Evolutionary conservation across 495 filamentous ascomycete genomes (phyloP), one percentile per base, ranked within the genome.

Genomic region (Annulohypoxylon bovei): DNA sequence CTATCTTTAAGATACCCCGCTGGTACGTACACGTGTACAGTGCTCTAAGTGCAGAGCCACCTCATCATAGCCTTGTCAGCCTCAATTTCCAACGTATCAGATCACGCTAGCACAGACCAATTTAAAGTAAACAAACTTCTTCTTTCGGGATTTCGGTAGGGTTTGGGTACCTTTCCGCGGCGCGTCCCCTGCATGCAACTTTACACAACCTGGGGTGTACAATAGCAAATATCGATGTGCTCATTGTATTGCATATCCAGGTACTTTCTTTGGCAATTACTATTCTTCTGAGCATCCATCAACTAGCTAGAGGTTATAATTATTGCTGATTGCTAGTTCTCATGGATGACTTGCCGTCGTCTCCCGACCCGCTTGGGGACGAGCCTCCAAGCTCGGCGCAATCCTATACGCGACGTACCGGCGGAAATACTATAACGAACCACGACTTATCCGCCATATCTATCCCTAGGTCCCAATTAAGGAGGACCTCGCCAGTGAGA

Each of bases 361-460:
- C 83, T 55, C 82, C 83, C 27, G 83, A 85, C 67, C 83, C 83
- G 57, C 75, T 85, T 20, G 80, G 78, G 62, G 81, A 84, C 66
- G 73, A 72, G 0, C 67, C 62, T 50, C 67, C 67, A 23, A 76
- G 71, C 65, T 76, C 77, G 25, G 75, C 70, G 35, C 75, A 66
- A 50, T 69, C 76, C 16, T 55, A 57, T 50, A 52, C 73, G 63
- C 74, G 64, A 56, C 78, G 75, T 23, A 71, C 68, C 27, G 20
- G 30, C 40, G 74, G 68, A 35, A 75, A 73, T 54, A 80, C 68
- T 62, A 9, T 70, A 14, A 22, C 60, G 5, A 52, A 64, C 53
- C 66, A 65, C 52, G 70, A 71, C 3, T 49, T 71, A 18, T 65
- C 73, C 18, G 16, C 72, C 6, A 42, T 71, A 11, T 67, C 72